Conservation (phyloP, 1,284 basidiomycete genomes). For the Rhodotorula sp. region DNA sequence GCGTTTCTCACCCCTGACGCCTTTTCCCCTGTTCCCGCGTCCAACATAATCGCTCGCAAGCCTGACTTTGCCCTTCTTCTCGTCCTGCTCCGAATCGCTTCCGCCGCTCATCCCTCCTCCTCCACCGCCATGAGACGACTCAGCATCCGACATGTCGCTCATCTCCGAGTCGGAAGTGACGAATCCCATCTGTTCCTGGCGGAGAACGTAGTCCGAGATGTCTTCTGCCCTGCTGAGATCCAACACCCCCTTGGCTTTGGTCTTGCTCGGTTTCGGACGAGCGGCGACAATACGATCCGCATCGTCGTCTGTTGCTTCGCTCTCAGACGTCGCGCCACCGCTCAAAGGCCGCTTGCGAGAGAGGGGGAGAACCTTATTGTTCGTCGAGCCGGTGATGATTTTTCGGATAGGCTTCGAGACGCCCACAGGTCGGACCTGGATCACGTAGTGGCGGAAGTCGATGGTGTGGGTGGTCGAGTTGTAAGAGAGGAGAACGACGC, state of each 20-base stretch:
- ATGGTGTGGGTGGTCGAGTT: conserved; percentile 81
- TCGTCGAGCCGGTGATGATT: conserved; percentile 69
- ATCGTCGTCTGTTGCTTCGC: conserved; percentile 48
- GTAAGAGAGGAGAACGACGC: conserved; percentile 91
- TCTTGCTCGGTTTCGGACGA: conserved; percentile 11
- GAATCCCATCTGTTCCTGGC: conserved; percentile 49
- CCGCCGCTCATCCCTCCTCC: conserved; percentile 52
- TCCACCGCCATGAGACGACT: background rate
- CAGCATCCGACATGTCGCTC: conserved; percentile 31
- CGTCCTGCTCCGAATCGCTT: conserved; percentile 58
- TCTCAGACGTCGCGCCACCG: conserved; percentile 11
- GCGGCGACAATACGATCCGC: conserved; percentile 35
- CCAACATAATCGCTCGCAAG: conserved; percentile 92
- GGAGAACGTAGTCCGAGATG: conserved; percentile 89
- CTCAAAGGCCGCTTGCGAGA: conserved; percentile 8
- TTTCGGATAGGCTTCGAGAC: conserved; percentile 88
- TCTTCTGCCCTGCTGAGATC: conserved; percentile 88
- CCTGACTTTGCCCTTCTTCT: conserved; percentile 60
- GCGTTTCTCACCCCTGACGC: conserved; percentile 72
- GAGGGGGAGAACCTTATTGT: conserved; percentile 41
- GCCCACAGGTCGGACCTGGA: conserved; percentile 91
- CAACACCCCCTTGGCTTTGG: conserved; percentile 55
- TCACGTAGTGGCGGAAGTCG: conserved; percentile 91
- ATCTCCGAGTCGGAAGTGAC: conserved; percentile 68
- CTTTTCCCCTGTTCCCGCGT: conserved; percentile 69